Evolutionary conservation across 805 yeast species (phyloP), one percentile per base, ranked within the genome.

Genomic region (Ogataea siamensis): DNA sequence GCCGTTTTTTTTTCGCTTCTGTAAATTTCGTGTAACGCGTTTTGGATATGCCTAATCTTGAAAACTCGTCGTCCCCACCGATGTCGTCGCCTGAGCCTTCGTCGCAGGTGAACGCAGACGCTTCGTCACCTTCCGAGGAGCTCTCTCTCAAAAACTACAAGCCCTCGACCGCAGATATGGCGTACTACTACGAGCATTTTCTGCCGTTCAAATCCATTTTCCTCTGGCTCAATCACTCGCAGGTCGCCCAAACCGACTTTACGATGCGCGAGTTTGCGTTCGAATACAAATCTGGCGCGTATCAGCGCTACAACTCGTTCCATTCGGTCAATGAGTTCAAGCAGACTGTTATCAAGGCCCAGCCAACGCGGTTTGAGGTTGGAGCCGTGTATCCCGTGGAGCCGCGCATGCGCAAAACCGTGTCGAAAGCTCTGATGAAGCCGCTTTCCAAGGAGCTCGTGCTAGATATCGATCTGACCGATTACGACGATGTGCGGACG

Each of bases 381-480:
- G 99, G 99, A 21, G 96, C 98, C 0, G 81, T 88, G 4, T 93
- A 88, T 57, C 73, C 87, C 2, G 80, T 83, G 11, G 87, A 86
- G 46, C 99, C 98, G n/a, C 78, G 77, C 40, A 86, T 87, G 42
- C 72, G 95, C 37, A 89, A 86, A 54, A 71, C 79, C 7, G 67
- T 87, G 11, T 77, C 94, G 13, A 85, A 85, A 50, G 72, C 72
- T 20, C 83, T 86, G 15, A 76, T 88, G 81, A 80, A 78, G 52
- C 93, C 99, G 1, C 53, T 82, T 22, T 71, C 77, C 48, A 93
- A 93, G 60, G 99, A 93, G 59, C 70, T 93, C 41, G 96, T 89
- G 5, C 83, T 93, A 49, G 99, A 93, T 78, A 91, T 93, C 48
- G 99, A 93, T 81, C 78, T 93, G 71, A 93, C 96, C 17, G 99